Evolutionary conservation across 208 protist genomes (phyloP), one percentile per base, ranked within the genome.

Genomic region (Leishmania tarentolae): DNA sequence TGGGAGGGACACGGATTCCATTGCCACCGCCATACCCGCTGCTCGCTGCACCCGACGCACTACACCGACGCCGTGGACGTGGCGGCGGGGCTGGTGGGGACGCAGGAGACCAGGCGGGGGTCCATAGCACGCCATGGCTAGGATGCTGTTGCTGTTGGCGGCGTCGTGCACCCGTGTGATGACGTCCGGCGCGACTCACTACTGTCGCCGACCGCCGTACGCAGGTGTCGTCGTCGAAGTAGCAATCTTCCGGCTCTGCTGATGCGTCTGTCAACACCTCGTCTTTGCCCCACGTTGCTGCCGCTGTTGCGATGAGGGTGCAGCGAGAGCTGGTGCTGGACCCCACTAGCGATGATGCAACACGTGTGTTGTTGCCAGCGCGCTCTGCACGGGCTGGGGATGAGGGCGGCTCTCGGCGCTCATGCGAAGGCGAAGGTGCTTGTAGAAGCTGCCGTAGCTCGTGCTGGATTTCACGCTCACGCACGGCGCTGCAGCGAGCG

Each of bases 401-500:
- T 31, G 72, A 47, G 7, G 8, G 66, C 40, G 40, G 40, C 40
- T 35, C 66, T 47, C 40, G 17, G 31, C 66, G 40, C 42, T 35
- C n/a, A 0, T 61, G 17, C 47, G 79, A 47, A 52, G 68, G 31
- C 47, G 53, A 31, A 2, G 28, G 70, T 42, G 59, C n/a, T 35
- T 57, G 76, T 47, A 81, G 77, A 2, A 65, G 3, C 31, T 17
- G 42, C 47, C 77, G 82, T 15, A 78, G 77, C 21, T 82, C 82
- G 46, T 61, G 70, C 52, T 59, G 31, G n/a, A 57, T 42, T 28
- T 85, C 82, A 1, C 77, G 31, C 52, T 69, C 24, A 31, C 74
- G 46, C 63, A 85, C 82, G 2, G 82, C 82, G 1, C 77, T 71
- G 53, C 82, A 81, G 24, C 82, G 77, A 2, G 71, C 59, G 9